phyloP scores from a whole-genome alignment of 208 protist genomes.

The Endotrypanum monterogeii region DNA sequence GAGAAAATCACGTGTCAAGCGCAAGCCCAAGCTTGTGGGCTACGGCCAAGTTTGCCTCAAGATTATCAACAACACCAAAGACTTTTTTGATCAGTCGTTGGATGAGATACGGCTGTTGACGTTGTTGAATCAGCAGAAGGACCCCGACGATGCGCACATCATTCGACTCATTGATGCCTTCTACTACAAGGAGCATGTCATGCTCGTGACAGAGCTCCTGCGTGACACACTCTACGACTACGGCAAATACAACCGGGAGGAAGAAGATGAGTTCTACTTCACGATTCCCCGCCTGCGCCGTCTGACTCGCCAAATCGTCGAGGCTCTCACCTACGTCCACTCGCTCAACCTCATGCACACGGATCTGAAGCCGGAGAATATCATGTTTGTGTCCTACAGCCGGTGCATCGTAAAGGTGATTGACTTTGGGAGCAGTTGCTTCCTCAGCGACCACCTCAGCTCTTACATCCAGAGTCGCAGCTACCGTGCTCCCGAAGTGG shows the following conservation, averaged over 20 bases:
- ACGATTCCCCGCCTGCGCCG: conserved; percentile 89
- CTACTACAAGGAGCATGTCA: conserved; percentile 97
- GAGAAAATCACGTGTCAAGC: not conserved
- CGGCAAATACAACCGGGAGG: conserved; percentile 94
- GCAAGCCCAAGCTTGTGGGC: conserved; percentile 45
- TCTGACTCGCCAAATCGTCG: conserved; percentile 86
- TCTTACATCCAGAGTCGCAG: conserved; percentile 95
- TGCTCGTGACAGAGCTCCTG: conserved; percentile 96
- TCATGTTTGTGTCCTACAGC: conserved; percentile 94
- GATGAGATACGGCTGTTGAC: conserved; percentile 97
- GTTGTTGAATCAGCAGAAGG: conserved; percentile 91
- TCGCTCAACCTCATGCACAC: conserved; percentile 95
- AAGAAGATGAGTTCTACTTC: conserved; percentile 93
- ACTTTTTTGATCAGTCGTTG: conserved; percentile 97
- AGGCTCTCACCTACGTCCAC: conserved; percentile 93
- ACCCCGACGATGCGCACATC: conserved; percentile 90
- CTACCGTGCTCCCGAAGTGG: conserved; percentile 94
- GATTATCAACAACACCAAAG: conserved; percentile 98
- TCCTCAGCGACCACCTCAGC: conserved; percentile 94
- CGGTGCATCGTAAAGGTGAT: conserved; percentile 96
- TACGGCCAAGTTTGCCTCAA: conserved; percentile 94
- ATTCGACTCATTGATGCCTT: conserved; percentile 94
- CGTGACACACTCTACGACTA: conserved; percentile 97
- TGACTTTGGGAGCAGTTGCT: conserved; percentile 96
- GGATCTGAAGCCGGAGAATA: conserved; percentile 97